Percentiles rank a stretch among this genome's conserved stretches.
These are phyloP conservation scores for Zanthoxylum bungeanum DNA, from an alignment of 345 rosid genomes.

Conservation along the genomic window DNA sequence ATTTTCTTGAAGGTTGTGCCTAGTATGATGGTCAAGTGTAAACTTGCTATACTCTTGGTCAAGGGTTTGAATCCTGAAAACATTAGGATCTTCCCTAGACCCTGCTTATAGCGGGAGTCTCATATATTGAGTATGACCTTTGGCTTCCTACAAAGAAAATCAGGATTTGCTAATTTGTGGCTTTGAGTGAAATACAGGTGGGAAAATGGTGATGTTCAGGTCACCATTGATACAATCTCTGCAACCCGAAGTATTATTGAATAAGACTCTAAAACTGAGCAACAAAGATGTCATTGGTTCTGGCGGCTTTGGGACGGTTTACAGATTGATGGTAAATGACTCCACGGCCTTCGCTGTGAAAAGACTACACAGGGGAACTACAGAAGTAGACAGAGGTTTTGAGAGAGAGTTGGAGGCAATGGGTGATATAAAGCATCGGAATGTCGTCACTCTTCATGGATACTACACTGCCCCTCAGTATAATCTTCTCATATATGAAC, in stretches of 20 bases:
- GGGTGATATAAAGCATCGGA: conserved; percentile 89
- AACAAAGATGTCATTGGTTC: conserved; percentile 78
- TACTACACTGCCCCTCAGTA: conserved; percentile 56
- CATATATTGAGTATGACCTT: no score
- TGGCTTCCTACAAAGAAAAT: background rate
- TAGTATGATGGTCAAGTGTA: no score
- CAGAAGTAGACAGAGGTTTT: conserved; percentile 72
- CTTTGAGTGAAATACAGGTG: conserved; percentile 38
- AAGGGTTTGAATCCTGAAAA: no score
- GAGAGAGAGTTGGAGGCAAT: conserved; percentile 76
- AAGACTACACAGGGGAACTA: conserved; percentile 58
- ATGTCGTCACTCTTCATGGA: conserved; percentile 81
- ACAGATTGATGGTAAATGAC: conserved; percentile 49
- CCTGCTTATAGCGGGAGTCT: no score
- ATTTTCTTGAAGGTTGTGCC: background rate
- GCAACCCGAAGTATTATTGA: conserved; percentile 46
- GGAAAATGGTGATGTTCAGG: conserved; percentile 77
- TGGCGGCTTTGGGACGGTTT: conserved; percentile 82
- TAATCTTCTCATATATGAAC: conserved; percentile 80
- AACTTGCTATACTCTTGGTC: no score
- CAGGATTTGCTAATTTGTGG: background rate
- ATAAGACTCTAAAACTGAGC: conserved; percentile 58
- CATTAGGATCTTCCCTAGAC: no score
- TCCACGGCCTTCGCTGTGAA: conserved; percentile 71
- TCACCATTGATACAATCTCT: conserved; percentile 53